Base-by-base conservation (phyloP, 306 rosid species). In the Cucumis cinereus region DNA sequence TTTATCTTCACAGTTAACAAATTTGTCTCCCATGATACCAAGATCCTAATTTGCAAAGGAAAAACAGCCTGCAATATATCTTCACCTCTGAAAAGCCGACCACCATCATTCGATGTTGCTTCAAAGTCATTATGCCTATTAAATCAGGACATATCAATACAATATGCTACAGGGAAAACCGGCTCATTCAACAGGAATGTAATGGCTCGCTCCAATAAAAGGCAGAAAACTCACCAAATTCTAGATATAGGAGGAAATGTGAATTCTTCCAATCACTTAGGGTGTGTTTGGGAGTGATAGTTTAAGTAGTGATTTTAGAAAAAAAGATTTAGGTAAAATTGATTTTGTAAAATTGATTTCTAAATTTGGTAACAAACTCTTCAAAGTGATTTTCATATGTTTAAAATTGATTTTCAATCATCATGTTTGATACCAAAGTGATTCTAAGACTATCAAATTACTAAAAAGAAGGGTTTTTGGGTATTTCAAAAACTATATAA, bases 1-100 rank as follows among this genome's bases (percentile, higher is more conserved):
- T 82, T 79, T 81, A 93, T 85, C 84, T 86, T 93, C 70, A 88
- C 97, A 17, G 74, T 82, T 82, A 91, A 83, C 7, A 90, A 89
- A 81, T 85, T 86, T 83, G 90, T 87, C 70, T 88, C 91, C 87
- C 86, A 75, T 28, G 89, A 91, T 78, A 87, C 89, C 80, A 77
- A 82, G 68, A 93, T 85, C 83, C 87, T 89, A 81, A 93, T 82
- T 82, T 91, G 89, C 82, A 93, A 83, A 74, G 92, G 85, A 78
- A 89, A 89, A 79, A 88, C 81, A 79, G 89, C 92, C 38, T 62
- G 86, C 36, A 76, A 77, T 57, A 75, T 58, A 74, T 85, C 86
- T 76, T 86, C 97, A 24, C 78, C 45, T 66, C 58, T 73, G 66
- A 55, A 55, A 70, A 57, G 76, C 79, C 83, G 86, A 49, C 85